Base-by-base conservation (phyloP, 768 basidiomycete genomes). In the Pleurotus djamor region DNA sequence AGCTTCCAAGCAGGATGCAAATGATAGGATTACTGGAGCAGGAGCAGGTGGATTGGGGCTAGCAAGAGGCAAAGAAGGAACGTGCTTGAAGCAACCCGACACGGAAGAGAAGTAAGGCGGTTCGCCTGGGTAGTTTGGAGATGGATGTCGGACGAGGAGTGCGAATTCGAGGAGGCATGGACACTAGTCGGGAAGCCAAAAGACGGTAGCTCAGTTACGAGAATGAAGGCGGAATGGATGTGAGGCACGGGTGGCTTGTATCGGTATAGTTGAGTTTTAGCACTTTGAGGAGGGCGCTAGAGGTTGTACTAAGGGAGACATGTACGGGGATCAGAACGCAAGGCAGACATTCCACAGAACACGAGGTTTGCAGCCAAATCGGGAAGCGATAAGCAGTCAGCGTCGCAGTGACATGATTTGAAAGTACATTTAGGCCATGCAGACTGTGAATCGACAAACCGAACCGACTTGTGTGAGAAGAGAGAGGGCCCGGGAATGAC, bases 161-260 rank as follows among this genome's bases (percentile, higher is more conserved):
- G 21, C 21, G 21, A 28, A 28, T 28, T 28, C 38, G 38, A 41
- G 38, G 38, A n/a, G 38, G 38, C 9, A 41, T 41, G 21, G 21
- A n/a, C 13, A 54, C 33, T 9, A 37, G 13, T 33, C 21, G 21
- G 21, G 21, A 28, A 28, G 21, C 21, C 21, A 28, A 28, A 28
- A 28, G 21, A 28, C 21, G 16, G 37, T 54, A 54, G 54, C 35
- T 56, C 41, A 33, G 44, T 5, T 41, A 32, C 33, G 41, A 32
- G 54, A 44, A 32, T 44, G 44, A 37, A 56, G 21, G 28, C 16
- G 41, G 16, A 56, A 56, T 56, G 37, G 54, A 50, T n/a, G 54
- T 16, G 21, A 13, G 21, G 14, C 41, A 28, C 21, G 21, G 21
- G 21, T 28, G 3, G 32, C 54, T 56, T 36, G 41, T n/a, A 17